These are phyloP conservation scores for Leccinum barrowsii DNA, from an alignment of 768 basidiomycete genomes.

Conservation along the genomic window DNA sequence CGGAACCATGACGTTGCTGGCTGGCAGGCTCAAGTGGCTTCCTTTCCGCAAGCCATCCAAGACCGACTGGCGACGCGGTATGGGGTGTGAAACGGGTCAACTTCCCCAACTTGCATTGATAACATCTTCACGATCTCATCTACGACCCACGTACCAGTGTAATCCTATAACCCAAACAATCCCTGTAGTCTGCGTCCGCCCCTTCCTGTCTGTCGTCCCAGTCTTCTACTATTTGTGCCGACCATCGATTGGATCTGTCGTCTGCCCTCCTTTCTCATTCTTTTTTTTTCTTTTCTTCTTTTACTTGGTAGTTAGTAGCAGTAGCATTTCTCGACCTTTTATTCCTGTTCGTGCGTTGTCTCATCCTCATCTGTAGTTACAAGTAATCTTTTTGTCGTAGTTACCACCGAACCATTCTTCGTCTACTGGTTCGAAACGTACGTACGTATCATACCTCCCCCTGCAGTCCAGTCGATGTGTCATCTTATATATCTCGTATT, in stretches of 20 bases:
- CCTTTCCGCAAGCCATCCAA: conserved; percentile 86
- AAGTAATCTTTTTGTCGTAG: conserved; percentile 23
- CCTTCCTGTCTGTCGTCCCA: conserved; percentile 19
- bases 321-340: conserved; percentile 19
- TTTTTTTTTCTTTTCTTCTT: not conserved
- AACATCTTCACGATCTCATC: conserved; percentile 15
- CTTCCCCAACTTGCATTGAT: not conserved
- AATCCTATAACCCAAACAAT: conserved; percentile 11
- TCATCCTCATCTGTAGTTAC: conserved; percentile 30
- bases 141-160: conserved; percentile 12
- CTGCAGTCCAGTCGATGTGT: not conserved
- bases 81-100: conserved; percentile 57
- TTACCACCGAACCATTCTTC: conserved; percentile 36
- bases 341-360: conserved; percentile 22
- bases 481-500: conserved; percentile 4
- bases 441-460: conserved; percentile 14
- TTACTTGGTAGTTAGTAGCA: conserved; percentile 23
- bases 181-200: conserved; percentile 8
- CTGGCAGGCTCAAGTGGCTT: conserved; percentile 80
- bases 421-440: conserved; percentile 3
- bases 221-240: conserved; percentile 28
- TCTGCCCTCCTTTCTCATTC: not conserved
- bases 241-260: conserved; percentile 23
- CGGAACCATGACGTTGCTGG: conserved; percentile 81
- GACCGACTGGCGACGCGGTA: conserved; percentile 85